Evolutionary conservation across 2,329 filamentous ascomycete genomes (phyloP).

Genomic region (Hypoxylon sp.): DNA sequence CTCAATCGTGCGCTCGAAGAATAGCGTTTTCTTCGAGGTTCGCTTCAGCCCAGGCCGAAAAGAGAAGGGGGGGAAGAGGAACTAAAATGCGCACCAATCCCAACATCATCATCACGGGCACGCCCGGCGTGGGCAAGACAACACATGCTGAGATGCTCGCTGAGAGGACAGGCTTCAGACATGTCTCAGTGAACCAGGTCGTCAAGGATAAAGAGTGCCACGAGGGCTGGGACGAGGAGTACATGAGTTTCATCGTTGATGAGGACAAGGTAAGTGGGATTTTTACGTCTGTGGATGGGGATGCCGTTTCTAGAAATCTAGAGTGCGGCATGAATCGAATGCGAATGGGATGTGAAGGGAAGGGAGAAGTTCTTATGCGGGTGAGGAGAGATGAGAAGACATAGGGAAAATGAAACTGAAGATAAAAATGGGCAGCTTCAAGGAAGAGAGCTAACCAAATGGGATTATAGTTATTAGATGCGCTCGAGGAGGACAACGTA

Average conservation of each 20-base stretch:
- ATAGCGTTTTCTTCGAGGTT: not conserved
- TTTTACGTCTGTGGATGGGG: slow-evolving; percentile 18
- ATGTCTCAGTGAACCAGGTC: slow-evolving; percentile 90
- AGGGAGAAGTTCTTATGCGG: not conserved
- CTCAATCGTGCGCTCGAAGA: not conserved
- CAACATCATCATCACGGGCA: slow-evolving; percentile 96
- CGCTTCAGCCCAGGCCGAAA: slow-evolving; percentile 16
- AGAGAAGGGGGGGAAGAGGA: slow-evolving; percentile 14
- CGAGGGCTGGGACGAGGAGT: slow-evolving; percentile 88
- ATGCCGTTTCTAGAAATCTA: not conserved
- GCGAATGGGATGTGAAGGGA: not conserved
- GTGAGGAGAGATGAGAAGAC: not conserved
- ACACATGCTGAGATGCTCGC: slow-evolving; percentile 89
- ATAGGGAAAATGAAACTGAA: not conserved
- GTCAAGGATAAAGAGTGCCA: slow-evolving; percentile 91
- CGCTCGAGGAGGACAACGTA: slow-evolving; percentile 82
- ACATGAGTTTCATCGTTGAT: slow-evolving; percentile 92
- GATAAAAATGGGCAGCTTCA: slow-evolving; percentile 18
- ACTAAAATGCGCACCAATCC: slow-evolving; percentile 69
- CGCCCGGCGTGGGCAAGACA: slow-evolving; percentile 95
- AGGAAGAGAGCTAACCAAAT: slow-evolving; percentile 37
- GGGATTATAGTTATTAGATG: slow-evolving; percentile 79
- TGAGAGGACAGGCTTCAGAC: slow-evolving; percentile 80
- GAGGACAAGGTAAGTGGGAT: slow-evolving; percentile 83
- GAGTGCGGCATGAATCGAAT: slow-evolving; percentile 3